Base-by-base conservation (phyloP, 345 rosid species). In the Geranium brycei region DNA sequence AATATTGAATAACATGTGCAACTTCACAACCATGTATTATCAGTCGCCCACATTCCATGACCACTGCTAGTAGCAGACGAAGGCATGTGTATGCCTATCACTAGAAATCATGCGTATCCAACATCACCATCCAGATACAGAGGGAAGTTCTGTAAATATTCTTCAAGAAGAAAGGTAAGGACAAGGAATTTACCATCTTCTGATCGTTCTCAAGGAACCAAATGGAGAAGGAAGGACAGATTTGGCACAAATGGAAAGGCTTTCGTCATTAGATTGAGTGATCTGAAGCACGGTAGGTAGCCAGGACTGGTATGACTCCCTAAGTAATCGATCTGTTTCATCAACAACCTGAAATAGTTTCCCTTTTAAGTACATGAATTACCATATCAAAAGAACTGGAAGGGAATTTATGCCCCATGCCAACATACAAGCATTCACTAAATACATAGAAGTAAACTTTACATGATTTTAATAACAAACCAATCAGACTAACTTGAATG, bases 231-330 rank as follows among this genome's bases (percentile, higher is more conserved):
- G 78, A 66, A 38, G 41, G 67, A 69, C 69, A 16, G 72, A 57
- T 53, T 61, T 60, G 31, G 66, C 62, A 62, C 19, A 51, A 68
- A 82, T 72, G 75, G 78, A 68, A 41, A 71, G 64, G 70, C 72
- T 73, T 60, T 77, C 76, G 18, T 75, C 62, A 64, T 71, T 66
- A 57, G 82, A 53, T 31, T 66, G 69, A 66, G 95, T 82, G 63
- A 78, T 66, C 62, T 83, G 79, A 77, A 93, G 95, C 65, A 93
- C 96, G 40, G 87, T 81, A 31, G 96, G 96, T 71, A 93, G 83
- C 99, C 99, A 93, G 3, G 96, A 83, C 71, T 93, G 99, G 77
- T 90, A 93, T 40, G 96, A 78, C 73, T 93, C 99, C 72, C 97
- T 85, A 63, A 88, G 96, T 71, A 93, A 70, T 72, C 99, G 80